Percentiles rank a stretch among this genome's conserved stretches.
Evolutionary conservation across 495 filamentous ascomycete species (phyloP).

Genomic region (Lichenothelia convexa): DNA sequence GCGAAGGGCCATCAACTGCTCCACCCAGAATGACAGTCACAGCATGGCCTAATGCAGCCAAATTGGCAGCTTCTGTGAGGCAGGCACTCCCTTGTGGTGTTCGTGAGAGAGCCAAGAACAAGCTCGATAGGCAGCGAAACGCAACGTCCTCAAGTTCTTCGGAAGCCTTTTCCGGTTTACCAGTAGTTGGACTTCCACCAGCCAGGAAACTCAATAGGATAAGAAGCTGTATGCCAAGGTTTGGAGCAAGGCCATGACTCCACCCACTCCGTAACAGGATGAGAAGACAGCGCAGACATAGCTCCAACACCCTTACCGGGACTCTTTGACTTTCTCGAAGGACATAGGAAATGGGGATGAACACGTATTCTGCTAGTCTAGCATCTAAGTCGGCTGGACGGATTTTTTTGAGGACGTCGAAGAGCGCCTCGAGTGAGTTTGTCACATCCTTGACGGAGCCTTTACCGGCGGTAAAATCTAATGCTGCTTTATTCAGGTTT

Average conservation of each 20-base stretch:
- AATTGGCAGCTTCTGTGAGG: conserved; percentile 34
- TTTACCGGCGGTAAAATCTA: conserved; percentile 38
- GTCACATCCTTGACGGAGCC: conserved; percentile 35
- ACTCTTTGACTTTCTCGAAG: conserved; percentile 57
- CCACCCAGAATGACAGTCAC: conserved; percentile 67
- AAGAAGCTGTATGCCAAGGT: conserved; percentile 66
- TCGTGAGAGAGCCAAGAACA: conserved; percentile 27
- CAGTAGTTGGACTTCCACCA: conserved; percentile 34
- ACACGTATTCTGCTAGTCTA: conserved; percentile 81
- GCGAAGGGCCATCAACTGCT: conserved; percentile 37
- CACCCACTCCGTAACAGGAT: conserved; percentile 63
- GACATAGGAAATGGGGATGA: conserved; percentile 80
- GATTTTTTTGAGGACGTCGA: conserved; percentile 32
- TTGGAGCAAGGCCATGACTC: conserved; percentile 42
- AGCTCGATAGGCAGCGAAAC: conserved; percentile 34
- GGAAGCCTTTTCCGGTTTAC: conserved; percentile 13
- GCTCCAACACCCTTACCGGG: conserved; percentile 54
- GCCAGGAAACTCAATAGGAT: conserved; percentile 68
- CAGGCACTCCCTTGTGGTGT: conserved; percentile 18
- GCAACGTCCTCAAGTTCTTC: conserved; percentile 24
- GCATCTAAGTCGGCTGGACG: conserved; percentile 41
- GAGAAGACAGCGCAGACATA: conserved; percentile 51
- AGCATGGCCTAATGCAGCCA: conserved; percentile 72
- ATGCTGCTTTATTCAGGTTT: conserved; percentile 49
- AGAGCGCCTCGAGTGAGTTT: conserved; percentile 34